Percentiles rank a stretch among this genome's conserved stretches.
Conservation (phyloP, 2,329 filamentous ascomycete genomes). For the Aspergillus fischeri region DNA sequence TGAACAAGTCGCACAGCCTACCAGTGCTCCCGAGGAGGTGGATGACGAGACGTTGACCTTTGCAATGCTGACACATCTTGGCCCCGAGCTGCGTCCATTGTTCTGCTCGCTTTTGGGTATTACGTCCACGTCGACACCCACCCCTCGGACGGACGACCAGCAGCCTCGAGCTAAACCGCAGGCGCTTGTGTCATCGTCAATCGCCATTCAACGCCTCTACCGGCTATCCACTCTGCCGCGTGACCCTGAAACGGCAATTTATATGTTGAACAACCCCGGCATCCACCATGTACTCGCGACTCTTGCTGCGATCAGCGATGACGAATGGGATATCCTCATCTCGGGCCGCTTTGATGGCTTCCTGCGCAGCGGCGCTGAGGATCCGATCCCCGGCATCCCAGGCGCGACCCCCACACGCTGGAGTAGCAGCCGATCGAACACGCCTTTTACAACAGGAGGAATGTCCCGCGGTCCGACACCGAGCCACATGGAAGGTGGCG, state of each 20-base stretch:
- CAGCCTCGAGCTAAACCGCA: constrained; percentile 63
- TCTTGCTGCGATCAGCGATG: constrained; percentile 77
- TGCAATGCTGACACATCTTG: constrained; percentile 84
- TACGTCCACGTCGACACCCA: constrained; percentile 49
- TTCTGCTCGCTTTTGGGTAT: constrained; percentile 77
- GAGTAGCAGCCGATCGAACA: constrained; percentile 38
- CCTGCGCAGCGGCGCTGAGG: constrained; percentile 85
- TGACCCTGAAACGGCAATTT: constrained; percentile 81
- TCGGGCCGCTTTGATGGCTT: constrained; percentile 96
- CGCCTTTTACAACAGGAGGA: constrained; percentile 29
- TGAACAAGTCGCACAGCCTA: constrained; percentile 68
- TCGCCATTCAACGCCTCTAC: constrained; percentile 81
- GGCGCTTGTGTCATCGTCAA: constrained; percentile 68
- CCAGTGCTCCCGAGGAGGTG: constrained; percentile 77
- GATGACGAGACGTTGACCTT: constrained; percentile 93
- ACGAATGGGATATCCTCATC: constrained; percentile 95
- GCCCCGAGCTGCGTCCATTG: constrained; percentile 67
- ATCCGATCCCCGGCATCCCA: constrained; percentile 28
- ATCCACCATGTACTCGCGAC: constrained; percentile 86
- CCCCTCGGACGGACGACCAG: constrained; percentile 60
- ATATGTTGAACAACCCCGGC: constrained; percentile 74
- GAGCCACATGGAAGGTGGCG: constrained; percentile 38
- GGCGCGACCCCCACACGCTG: constrained; percentile 25
- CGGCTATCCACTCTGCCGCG: constrained; percentile 68
- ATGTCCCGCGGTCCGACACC: constrained; percentile 34